phyloP scores from a whole-genome alignment of 2,329 filamentous ascomycete species.

The Pestalotiopsis sp. region DNA sequence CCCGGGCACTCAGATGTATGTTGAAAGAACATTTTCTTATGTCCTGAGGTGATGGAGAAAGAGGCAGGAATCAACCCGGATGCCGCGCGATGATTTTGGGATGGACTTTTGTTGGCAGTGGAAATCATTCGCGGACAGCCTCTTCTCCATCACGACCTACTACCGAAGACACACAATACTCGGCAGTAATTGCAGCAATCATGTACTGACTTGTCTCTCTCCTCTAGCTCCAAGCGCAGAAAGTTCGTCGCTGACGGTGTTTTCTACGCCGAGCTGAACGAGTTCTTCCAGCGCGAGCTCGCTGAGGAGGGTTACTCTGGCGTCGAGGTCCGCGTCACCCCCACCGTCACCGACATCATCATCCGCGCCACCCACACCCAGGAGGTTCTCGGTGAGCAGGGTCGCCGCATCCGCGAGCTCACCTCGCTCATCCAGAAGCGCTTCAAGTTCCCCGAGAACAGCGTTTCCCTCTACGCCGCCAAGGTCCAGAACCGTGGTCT shows the following conservation, averaged over 20 bases:
- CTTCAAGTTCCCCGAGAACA: conserved; percentile 99
- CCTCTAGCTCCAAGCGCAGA: conserved; percentile 80
- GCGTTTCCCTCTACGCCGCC: conserved; percentile 98
- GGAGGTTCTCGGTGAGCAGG: conserved; percentile 99
- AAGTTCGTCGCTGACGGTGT: conserved; percentile 98
- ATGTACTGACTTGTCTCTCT: conserved; percentile 14
- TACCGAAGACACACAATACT: conserved; percentile 12
- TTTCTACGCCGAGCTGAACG: conserved; percentile 99
- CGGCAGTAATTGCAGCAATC: neutral
- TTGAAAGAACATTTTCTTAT: conserved; percentile 21
- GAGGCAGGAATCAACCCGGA: neutral
- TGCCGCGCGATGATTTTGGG: conserved; percentile 10
- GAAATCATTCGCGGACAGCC: neutral
- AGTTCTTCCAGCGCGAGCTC: conserved; percentile 99
- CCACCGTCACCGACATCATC: conserved; percentile 99
- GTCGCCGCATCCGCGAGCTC: conserved; percentile 99
- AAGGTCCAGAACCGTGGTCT: conserved; percentile 99
- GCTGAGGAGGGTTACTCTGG: conserved; percentile 99
- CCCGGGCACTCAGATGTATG: conserved; percentile 66
- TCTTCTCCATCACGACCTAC: neutral
- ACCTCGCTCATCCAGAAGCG: conserved; percentile 99
- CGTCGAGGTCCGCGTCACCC: conserved; percentile 99
- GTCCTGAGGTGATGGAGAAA: neutral
- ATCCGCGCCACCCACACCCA: conserved; percentile 99
- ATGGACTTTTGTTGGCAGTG: neutral